These are phyloP conservation scores for Aspergillus persii DNA, from an alignment of 2,329 filamentous ascomycete species.

Conservation along the genomic window DNA sequence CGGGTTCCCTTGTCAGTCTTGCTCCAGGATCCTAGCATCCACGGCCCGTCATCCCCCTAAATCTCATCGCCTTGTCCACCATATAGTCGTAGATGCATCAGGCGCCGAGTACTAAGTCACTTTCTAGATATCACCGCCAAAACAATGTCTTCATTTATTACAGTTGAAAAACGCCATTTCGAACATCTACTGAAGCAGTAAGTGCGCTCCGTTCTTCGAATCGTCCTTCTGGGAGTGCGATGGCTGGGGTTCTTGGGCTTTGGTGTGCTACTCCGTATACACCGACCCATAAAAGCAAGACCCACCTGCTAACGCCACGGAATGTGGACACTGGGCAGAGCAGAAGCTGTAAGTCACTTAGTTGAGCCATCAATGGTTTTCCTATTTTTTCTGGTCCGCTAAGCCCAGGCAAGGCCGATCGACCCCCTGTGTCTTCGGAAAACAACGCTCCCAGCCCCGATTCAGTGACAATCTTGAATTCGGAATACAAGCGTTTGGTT, in stretches of 20 bases:
- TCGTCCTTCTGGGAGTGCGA: not conserved
- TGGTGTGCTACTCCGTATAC: not conserved
- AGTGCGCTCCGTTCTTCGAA: constrained; percentile 24
- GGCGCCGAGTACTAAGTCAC: not conserved
- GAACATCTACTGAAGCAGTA: constrained; percentile 62
- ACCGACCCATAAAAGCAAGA: not conserved
- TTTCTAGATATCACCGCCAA: not conserved
- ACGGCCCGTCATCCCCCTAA: not conserved
- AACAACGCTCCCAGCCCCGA: constrained; percentile 36
- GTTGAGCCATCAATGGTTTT: not conserved
- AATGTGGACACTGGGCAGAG: constrained; percentile 7
- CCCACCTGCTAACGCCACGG: not conserved
- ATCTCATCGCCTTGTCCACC: not conserved
- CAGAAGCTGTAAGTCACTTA: constrained; percentile 11
- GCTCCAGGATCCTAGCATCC: not conserved
- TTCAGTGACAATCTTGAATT: constrained; percentile 56
- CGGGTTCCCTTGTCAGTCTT: not conserved
- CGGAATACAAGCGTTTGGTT: constrained; percentile 62
- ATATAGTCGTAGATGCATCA: not conserved
- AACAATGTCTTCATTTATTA: constrained; percentile 46
- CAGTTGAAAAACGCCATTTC: constrained; percentile 60
- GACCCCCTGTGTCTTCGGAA: constrained; percentile 41
- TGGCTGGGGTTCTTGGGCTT: not conserved
- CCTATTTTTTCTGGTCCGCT: not conserved
- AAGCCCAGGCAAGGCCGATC: not conserved